phyloP scores from a whole-genome alignment of 257 asterid species.

The Solanum dulcamara region DNA sequence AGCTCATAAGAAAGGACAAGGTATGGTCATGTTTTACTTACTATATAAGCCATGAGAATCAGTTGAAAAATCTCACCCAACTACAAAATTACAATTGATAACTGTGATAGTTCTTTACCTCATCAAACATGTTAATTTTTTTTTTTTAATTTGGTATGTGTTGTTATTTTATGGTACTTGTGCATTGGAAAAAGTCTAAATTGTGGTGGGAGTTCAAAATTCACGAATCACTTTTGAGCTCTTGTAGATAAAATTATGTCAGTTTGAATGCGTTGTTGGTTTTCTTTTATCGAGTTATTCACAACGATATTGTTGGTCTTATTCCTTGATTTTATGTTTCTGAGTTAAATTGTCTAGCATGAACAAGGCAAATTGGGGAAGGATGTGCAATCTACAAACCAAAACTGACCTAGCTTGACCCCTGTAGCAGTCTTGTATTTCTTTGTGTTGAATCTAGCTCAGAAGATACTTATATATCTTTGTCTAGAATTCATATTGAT shows the following conservation, averaged over 20 bases:
- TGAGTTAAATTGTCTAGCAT: background rate
- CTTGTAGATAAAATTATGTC: background rate
- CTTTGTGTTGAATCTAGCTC: background rate
- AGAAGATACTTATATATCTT: background rate
- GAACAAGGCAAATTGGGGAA: background rate
- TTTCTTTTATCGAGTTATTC: background rate
- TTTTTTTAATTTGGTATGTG: background rate
- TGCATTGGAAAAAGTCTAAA: background rate
- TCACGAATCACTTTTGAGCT: background rate
- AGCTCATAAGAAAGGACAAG: slow-evolving; percentile 81
- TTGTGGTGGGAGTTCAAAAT: background rate
- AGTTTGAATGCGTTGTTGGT: background rate
- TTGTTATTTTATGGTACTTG: background rate
- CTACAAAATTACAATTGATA: background rate
- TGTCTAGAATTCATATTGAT: background rate
- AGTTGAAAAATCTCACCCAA: background rate
- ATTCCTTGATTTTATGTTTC: background rate
- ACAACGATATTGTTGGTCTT: background rate
- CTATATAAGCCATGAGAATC: background rate
- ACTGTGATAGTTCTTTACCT: background rate
- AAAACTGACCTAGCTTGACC: background rate
- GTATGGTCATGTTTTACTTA: slow-evolving; percentile 10
- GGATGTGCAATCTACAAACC: background rate
- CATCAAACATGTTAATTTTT: background rate
- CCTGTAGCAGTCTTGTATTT: background rate